Percentiles rank a stretch among this genome's conserved stretches.
Evolutionary conservation across 352 stramenopile genomes (phyloP).

Genomic region (Phytophthora lateralis): DNA sequence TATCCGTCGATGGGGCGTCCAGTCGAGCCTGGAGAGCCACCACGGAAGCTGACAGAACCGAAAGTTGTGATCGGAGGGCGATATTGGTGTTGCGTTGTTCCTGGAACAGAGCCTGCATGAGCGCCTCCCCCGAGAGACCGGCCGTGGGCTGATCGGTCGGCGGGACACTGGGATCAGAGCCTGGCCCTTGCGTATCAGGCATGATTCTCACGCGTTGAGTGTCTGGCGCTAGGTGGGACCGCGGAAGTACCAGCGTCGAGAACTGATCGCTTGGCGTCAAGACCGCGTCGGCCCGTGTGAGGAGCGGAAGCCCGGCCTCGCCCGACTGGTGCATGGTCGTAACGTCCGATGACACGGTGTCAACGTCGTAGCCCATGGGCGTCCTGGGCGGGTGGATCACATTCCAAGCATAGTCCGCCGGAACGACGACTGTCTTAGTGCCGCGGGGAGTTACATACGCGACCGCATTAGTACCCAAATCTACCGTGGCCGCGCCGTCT

Average conservation of each 20-base stretch:
- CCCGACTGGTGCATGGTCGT: not conserved
- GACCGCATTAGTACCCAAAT: not conserved
- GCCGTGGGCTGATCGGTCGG: not conserved
- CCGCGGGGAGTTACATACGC: not conserved
- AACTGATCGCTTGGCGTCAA: not conserved
- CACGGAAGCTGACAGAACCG: not conserved
- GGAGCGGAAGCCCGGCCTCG: not conserved
- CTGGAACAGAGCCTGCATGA: not conserved
- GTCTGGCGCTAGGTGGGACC: not conserved
- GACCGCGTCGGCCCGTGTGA: constrained; percentile 4
- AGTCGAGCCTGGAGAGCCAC: not conserved
- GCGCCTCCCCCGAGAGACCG: not conserved
- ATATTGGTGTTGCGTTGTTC: not conserved
- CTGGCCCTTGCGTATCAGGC: too few species aligned
- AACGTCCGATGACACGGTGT: not conserved
- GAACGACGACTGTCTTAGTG: not conserved
- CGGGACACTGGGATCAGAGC: too few species aligned
- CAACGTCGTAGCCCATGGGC: not conserved
- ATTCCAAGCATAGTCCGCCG: not conserved
- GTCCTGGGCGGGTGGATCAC: not conserved
- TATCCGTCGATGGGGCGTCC: not conserved
- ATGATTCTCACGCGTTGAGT: too few species aligned
- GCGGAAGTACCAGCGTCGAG: not conserved
- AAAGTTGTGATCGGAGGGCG: not conserved
- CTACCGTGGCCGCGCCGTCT: not conserved